phyloP scores from a whole-genome alignment of 768 basidiomycete genomes.

The Naganishia vaughanmartiniae region DNA sequence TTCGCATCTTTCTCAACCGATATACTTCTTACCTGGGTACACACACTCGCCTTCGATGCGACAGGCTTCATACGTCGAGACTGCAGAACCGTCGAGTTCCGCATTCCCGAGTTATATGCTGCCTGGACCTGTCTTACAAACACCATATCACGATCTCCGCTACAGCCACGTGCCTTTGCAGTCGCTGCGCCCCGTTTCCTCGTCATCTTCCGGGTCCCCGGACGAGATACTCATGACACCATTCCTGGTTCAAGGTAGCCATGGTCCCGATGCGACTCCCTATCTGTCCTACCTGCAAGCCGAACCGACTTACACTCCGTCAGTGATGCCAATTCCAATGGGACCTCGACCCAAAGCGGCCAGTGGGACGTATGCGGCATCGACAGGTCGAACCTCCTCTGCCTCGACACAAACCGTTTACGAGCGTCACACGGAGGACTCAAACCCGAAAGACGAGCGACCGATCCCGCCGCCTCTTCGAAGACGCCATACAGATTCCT shows the following conservation, averaged over 20 bases:
- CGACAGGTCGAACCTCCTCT: neutral
- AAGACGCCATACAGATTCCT: neutral
- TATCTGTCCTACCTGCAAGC: neutral
- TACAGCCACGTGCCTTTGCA: neutral
- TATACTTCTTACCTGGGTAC: neutral
- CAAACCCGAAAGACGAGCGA: neutral
- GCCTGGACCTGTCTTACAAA: neutral
- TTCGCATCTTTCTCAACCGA: neutral
- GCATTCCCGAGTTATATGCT: neutral
- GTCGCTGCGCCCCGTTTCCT: neutral
- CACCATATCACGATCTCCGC: neutral
- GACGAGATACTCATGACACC: neutral
- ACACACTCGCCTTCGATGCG: neutral
- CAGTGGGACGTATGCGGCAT: neutral
- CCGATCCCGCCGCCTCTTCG: neutral
- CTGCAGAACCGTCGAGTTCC: neutral
- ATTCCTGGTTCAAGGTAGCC: slow-evolving; percentile 1
- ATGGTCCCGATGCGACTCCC: neutral
- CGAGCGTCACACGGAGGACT: neutral
- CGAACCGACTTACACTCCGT: neutral
- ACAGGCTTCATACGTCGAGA: neutral
- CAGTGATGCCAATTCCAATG: neutral
- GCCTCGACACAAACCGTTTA: neutral
- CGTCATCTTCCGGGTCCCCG: neutral
- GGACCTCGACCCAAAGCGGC: neutral